Percentiles rank a stretch among this genome's conserved stretches.
Conservation (phyloP, 768 basidiomycete species). For the Brasilioporus rufonigricans region DNA sequence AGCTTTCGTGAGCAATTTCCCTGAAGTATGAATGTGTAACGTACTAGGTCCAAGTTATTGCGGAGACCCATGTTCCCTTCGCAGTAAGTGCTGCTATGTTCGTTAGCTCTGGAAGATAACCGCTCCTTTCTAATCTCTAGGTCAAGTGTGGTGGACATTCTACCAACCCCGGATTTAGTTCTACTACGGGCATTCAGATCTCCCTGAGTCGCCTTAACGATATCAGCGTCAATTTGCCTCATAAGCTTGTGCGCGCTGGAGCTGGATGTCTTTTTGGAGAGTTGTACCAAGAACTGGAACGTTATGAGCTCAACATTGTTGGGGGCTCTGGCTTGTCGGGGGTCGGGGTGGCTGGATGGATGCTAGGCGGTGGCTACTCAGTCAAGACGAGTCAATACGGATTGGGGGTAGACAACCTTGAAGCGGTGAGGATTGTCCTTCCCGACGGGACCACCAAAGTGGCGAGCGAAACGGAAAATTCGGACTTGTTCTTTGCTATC, state of each 20-base stretch:
- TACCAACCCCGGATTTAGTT: slow-evolving; percentile 30
- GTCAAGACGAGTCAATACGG: slow-evolving; percentile 34
- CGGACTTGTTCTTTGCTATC: slow-evolving; percentile 3
- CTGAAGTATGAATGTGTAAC: neutral
- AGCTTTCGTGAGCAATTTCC: neutral
- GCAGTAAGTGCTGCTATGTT: slow-evolving; percentile 3
- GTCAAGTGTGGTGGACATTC: slow-evolving; percentile 35
- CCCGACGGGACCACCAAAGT: slow-evolving; percentile 24
- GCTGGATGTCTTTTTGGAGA: slow-evolving; percentile 30
- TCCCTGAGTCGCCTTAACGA: slow-evolving; percentile 25
- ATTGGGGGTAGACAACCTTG: slow-evolving; percentile 34
- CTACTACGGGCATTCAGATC: slow-evolving; percentile 32
- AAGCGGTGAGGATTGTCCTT: slow-evolving; percentile 25
- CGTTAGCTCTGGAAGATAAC: neutral
- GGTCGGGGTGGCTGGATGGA: slow-evolving; percentile 33
- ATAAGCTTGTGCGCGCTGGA: slow-evolving; percentile 19
- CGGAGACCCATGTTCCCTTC: slow-evolving; percentile 6
- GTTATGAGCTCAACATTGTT: slow-evolving; percentile 15
- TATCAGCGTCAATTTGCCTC: neutral
- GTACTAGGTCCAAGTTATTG: slow-evolving; percentile 8
- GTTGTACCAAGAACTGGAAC: slow-evolving; percentile 22
- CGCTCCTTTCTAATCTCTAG: slow-evolving; percentile 7
- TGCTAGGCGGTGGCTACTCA: slow-evolving; percentile 37
- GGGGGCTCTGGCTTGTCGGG: slow-evolving; percentile 23
- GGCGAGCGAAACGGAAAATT: neutral